Conservation (phyloP, 2,329 filamentous ascomycete genomes). For the Fusarium austroafricanum region DNA sequence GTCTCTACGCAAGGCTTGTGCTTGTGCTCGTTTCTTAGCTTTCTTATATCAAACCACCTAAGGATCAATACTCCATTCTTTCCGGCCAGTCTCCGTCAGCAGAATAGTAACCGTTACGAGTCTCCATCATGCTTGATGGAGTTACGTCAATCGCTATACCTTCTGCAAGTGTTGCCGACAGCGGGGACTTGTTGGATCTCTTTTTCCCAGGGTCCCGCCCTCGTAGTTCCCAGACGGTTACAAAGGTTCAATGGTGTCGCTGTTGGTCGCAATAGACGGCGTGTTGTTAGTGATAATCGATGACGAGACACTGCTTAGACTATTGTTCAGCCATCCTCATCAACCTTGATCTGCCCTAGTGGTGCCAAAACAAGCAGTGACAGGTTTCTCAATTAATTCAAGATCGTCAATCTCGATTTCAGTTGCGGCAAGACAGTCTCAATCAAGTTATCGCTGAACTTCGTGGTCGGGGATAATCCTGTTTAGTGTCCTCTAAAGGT, state of each 20-base stretch:
- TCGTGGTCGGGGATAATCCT: slow-evolving; percentile 35
- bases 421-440: slow-evolving; percentile 23
- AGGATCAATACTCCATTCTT: slow-evolving; percentile 8
- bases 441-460: slow-evolving; percentile 26
- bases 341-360: slow-evolving; percentile 32
- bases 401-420: slow-evolving; percentile 45
- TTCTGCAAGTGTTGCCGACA: slow-evolving; percentile 16
- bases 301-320: slow-evolving; percentile 26
- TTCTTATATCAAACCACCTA: slow-evolving; percentile 24
- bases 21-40: background rate
- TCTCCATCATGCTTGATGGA: slow-evolving; percentile 29
- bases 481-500: slow-evolving; percentile 24
- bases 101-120: slow-evolving; percentile 21
- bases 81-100: background rate
- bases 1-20: slow-evolving; percentile 24
- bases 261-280: slow-evolving; percentile 3
- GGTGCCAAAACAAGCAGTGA: slow-evolving; percentile 11
- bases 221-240: slow-evolving; percentile 7
- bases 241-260: slow-evolving; percentile 1
- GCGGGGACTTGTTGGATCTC: slow-evolving; percentile 2
- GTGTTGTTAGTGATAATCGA: slow-evolving; percentile 40
- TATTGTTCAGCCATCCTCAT: slow-evolving; percentile 22
- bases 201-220: slow-evolving; percentile 22
- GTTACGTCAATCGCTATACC: slow-evolving; percentile 31
- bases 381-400: slow-evolving; percentile 29